Evolutionary conservation across 2,329 filamentous ascomycete genomes (phyloP), one percentile per base, ranked within the genome.

Genomic region (Penicillium brevicompactum): DNA sequence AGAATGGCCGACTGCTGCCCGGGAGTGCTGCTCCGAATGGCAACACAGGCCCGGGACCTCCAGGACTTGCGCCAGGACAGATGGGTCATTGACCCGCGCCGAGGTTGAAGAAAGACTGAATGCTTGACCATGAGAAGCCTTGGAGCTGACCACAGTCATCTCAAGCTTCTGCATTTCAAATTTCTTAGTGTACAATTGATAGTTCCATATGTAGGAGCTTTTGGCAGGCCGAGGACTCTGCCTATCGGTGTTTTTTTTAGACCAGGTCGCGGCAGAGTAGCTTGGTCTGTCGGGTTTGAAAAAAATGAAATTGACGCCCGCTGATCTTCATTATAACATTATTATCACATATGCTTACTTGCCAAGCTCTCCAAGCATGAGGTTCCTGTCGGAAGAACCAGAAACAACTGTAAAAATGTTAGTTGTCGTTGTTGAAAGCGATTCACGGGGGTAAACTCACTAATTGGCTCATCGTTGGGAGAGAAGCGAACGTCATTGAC

Each of bases 401-500:
- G 92, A 94, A 42, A 96, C 83, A 73, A 96, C 91, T 96, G 50
- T 10, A 30, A 49, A 51, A 5, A 22, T 9, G 55, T 71, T 60
- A 71, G 67, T 37, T 46, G 49, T 34, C 47, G 49, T 34, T 37
- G 5, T 5, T 37, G 34, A n/a, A 34, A 34, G 31, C 45, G 32
- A n/a, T 40, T 31, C 27, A 47, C 22, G 42, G 32, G 21, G 47
- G 13, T 52, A 18, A 13, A 86, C 91, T 87, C 83, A 96, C 92
- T 84, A 58, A 97, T 89, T 18, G 92, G 91, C 66, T 97, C 92
- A 57, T 88, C 85, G 38, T 84, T 84, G 4, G 93, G 92, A 46
- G 91, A 88, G 70, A 99, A 95, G 64, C 95, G 89, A 51, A 93
- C 93, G 72, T 93, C 92, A 71, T 97, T 99, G 49, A 97, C 94